Evolutionary conservation across 2,329 filamentous ascomycete genomes (phyloP).

Genomic region (Colletotrichum truncatum): DNA sequence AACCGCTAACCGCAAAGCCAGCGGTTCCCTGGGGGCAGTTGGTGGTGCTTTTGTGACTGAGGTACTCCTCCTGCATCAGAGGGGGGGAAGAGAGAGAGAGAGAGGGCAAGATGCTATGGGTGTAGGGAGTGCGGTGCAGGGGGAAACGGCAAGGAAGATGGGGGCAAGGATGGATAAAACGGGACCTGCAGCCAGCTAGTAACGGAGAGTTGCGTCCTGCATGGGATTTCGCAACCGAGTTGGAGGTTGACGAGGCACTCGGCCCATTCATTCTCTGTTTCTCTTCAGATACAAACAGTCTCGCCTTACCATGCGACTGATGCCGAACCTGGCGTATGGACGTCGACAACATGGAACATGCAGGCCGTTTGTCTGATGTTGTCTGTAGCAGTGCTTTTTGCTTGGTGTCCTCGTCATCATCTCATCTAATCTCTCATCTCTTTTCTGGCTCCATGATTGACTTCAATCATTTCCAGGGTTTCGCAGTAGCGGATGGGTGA

Average conservation of each 20-base stretch:
- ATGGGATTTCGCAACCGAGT: constrained; percentile 16
- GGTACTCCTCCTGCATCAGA: too few relatives aligned
- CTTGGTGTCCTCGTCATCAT: not conserved
- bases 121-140: not conserved
- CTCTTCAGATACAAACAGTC: too few relatives aligned
- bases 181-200: constrained; percentile 26
- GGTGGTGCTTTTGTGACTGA: too few relatives aligned
- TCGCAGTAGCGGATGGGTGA: too few relatives aligned
- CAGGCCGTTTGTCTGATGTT: constrained; percentile 1
- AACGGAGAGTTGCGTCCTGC: not conserved
- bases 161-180: constrained; percentile 2
- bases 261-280: too few relatives aligned
- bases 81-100: too few relatives aligned
- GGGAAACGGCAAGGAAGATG: not conserved
- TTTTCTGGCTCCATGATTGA: not conserved
- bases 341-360: constrained; percentile 15
- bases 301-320: not conserved
- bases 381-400: not conserved
- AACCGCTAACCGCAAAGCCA: too few relatives aligned
- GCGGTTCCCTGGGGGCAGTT: too few relatives aligned
- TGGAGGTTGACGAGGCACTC: constrained; percentile 18
- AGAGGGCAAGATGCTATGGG: not conserved
- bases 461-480: constrained; percentile 2
- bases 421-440: constrained; percentile 9
- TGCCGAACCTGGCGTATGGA: not conserved